Evolutionary conservation across 352 stramenopile genomes (phyloP).

Genomic region (Blastocystis sp.): DNA sequence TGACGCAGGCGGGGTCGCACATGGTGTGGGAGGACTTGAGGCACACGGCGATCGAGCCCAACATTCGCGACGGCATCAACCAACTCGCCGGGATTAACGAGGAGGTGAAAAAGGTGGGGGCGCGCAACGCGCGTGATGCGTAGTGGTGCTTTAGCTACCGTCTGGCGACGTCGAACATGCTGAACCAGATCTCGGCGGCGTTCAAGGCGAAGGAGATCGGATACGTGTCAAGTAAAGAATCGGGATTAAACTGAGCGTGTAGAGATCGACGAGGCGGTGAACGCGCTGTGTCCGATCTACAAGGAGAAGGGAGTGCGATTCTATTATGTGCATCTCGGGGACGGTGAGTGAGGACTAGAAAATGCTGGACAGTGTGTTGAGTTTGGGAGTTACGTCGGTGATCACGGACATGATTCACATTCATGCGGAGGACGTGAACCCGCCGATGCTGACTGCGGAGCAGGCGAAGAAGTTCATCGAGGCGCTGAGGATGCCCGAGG

Average conservation of each 20-base stretch:
- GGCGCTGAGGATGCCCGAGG: conserved; percentile 54
- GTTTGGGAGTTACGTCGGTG: conserved; percentile 56
- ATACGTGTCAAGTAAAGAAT: conserved; percentile 10
- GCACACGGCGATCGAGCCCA: conserved; percentile 18
- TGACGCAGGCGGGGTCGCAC: conserved; percentile 20
- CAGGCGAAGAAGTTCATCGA: conserved; percentile 2
- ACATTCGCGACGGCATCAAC: conserved; percentile 35
- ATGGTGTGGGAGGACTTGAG: conserved; percentile 69
- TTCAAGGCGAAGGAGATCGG: conserved; percentile 70
- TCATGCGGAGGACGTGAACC: conserved; percentile 51
- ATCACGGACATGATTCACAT: conserved; percentile 72
- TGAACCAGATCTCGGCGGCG: conserved; percentile 26
- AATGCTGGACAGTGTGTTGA: conserved; percentile 56
- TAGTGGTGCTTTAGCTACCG: conserved; percentile 73
- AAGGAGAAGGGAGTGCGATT: conserved; percentile 32
- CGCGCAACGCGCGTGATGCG: neutral
- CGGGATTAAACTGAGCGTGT: neutral
- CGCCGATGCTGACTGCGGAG: conserved; percentile 14
- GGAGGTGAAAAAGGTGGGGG: conserved; percentile 66
- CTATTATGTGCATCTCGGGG: conserved; percentile 27
- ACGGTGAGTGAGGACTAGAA: conserved; percentile 26
- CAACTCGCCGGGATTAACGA: conserved; percentile 57
- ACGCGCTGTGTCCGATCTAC: conserved; percentile 6
- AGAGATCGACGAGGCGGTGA: conserved; percentile 31
- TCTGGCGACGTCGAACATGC: conserved; percentile 57